Evolutionary conservation across 2,329 filamentous ascomycete genomes (phyloP).

Genomic region (Pseudocercospora fijiensis): DNA sequence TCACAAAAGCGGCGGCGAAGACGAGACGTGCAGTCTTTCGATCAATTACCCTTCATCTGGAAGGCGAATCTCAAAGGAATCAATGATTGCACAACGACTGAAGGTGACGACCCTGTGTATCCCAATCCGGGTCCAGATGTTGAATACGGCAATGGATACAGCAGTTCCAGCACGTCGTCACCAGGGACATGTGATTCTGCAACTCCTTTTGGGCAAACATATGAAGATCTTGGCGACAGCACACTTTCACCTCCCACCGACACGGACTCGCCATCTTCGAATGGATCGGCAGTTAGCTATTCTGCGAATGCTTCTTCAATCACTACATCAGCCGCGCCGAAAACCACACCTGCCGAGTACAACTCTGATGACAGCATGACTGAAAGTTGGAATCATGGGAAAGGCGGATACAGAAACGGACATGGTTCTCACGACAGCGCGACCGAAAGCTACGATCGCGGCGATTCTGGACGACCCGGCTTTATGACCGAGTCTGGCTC

Average conservation of each 20-base stretch:
- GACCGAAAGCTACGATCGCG: neutral
- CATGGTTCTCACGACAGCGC: neutral
- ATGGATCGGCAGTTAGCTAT: constrained; percentile 1
- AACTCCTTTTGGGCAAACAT: constrained; percentile 33
- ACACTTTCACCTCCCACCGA: constrained; percentile 11
- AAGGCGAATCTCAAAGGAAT: constrained; percentile 45
- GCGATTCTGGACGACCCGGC: neutral
- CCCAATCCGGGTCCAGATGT: constrained; percentile 45
- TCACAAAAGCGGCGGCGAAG: constrained; percentile 20
- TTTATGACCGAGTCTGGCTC: neutral
- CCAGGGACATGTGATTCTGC: constrained; percentile 36
- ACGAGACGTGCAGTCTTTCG: constrained; percentile 29
- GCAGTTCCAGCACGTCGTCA: constrained; percentile 29
- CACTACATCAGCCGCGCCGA: neutral
- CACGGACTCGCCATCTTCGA: neutral
- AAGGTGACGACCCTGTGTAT: constrained; percentile 43
- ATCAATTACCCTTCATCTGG: constrained; percentile 44
- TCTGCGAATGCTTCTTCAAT: constrained; percentile 5
- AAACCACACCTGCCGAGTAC: neutral
- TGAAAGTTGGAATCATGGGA: neutral
- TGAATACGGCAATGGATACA: constrained; percentile 40
- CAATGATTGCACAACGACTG: constrained; percentile 43
- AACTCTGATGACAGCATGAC: constrained; percentile 4
- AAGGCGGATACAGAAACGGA: neutral
- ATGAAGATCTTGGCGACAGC: constrained; percentile 24